These are phyloP conservation scores for Paecilomyces niveus DNA, from an alignment of 2,329 filamentous ascomycete species.

Conservation along the genomic window DNA sequence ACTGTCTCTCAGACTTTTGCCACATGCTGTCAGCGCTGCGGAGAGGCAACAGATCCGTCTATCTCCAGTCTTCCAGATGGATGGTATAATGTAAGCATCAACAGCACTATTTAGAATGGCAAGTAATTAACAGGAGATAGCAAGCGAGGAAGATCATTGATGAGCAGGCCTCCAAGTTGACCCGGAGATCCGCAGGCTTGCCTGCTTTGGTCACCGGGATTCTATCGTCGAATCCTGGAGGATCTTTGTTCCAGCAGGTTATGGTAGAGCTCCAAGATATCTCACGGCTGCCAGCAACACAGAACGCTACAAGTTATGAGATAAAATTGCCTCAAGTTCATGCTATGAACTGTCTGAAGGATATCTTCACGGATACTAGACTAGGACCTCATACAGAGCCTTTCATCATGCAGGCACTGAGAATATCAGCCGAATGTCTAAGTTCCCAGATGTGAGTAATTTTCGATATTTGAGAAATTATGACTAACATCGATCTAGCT, in stretches of 20 bases:
- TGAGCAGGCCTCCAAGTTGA: constrained; percentile 69
- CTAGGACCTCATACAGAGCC: constrained; percentile 66
- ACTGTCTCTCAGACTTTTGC: constrained; percentile 86
- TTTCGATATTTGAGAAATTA: constrained; percentile 2
- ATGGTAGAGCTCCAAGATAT: constrained; percentile 35
- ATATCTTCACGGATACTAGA: constrained; percentile 78
- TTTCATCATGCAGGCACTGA: constrained; percentile 65
- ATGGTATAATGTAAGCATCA: constrained; percentile 63
- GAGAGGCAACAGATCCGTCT: constrained; percentile 42
- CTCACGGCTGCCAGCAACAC: constrained; percentile 23
- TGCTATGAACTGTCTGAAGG: constrained; percentile 86
- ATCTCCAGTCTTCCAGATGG: constrained; percentile 46
- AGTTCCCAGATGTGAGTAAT: constrained; percentile 63
- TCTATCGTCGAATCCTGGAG: constrained; percentile 55
- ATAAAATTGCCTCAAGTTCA: constrained; percentile 79
- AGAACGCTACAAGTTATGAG: constrained; percentile 27
- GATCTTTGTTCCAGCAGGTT: constrained; percentile 32
- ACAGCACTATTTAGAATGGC: constrained; percentile 2
- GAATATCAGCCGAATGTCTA: constrained; percentile 72
- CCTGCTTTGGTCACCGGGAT: constrained; percentile 81
- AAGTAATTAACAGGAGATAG: constrained; percentile 12
- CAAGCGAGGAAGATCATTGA: constrained; percentile 61
- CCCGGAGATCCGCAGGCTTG: constrained; percentile 83
- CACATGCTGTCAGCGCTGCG: constrained; percentile 64
- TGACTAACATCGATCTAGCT: constrained; percentile 43